Base-by-base conservation (phyloP, 2,329 filamentous ascomycete genomes). In the Fusarium newnesense region DNA sequence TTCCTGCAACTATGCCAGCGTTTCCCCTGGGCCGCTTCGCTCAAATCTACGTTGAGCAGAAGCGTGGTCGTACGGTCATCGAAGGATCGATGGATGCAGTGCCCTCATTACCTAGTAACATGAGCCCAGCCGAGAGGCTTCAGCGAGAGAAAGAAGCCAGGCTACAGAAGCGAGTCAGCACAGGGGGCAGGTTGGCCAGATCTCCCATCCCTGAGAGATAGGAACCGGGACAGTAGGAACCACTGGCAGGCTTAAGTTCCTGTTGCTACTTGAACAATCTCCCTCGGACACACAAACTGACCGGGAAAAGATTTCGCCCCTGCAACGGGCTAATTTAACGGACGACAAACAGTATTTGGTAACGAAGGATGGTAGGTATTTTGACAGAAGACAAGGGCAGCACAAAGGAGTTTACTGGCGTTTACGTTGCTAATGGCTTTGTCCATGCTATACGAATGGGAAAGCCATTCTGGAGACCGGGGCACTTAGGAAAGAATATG, bases 21-120 rank as follows among this genome's bases (percentile, higher is more conserved):
- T 95, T 98, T 74, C 94, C 95, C 2, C 87, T 99, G 16, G 95
- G 94, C 68, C 87, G 90, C 15, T 92, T 92, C 52, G 96, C 96
- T 5, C 92, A 93, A 78, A 82, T 93, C 39, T 99, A 98, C 77
- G 86, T 98, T 53, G 95, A 97, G 74, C 91, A 95, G 83, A 97
- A 91, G 81, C 85, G 88, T 67, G 84, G 87, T 62, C 84, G 87
- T 71, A 74, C 73, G 9, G 81, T 83, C 73, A 80, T 83, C 67
- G 72, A 64, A 36, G 83, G 82, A 79, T 90, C 79, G 21, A 78
- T 78, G 69, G 93, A 94, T 79, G 89, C 87, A 13, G 80, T 93
- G 34, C 86, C 88, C 2, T 89, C 91, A 2, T 82, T 94, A 42
- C 90, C 93, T 21, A 77, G 76, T 32, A 83, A 78, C 54, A 72